Evolutionary conservation across 345 rosid genomes (phyloP), one percentile per base, ranked within the genome.

Genomic region (Hibiscus trionum): DNA sequence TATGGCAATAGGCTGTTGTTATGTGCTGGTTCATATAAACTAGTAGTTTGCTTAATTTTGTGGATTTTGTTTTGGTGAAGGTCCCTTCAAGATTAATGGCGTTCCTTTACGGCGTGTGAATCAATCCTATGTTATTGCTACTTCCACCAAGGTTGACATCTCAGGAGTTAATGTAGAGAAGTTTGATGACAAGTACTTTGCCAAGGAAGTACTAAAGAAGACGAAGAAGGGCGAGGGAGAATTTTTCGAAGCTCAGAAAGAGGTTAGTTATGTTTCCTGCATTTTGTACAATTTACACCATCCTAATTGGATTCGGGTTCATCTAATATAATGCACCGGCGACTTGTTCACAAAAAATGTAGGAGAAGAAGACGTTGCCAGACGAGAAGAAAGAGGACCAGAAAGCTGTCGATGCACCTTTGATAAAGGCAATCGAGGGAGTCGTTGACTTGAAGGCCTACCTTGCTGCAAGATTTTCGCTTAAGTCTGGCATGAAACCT

Each of bases 341-440:
- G 26, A n/a, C 49, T 5, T 39, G 1, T 49, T 16, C 8, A 26
- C 27, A 50, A 60, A 60, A n/a, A 12, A 17, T 69, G 29, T 74
- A 94, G 97, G 93, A 84, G 69, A 87, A 91, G 78, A 91, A 81
- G 21, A 82, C 46, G 7, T 76, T 91, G 9, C 97, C 96, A 1
- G 86, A 85, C 64, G 93, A 77, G 78, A 91, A 84, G 83, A 94
- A 91, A 72, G 98, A 94, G 1, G 93, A 91, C 59, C 98, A 91
- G 84, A 91, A 91, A 72, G 47, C 87, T 1, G 80, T 94, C 0
- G 98, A 94, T 55, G 35, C 91, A 14, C 69, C 84, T 11, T 61
- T 94, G 75, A 75, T 94, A 67, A 87, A 86, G 73, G 35, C 87
- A 71, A 85, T 94, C 46, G 97, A 91, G 72, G 74, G 76, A 29